A percentile compares a stretch with the other conserved stretches of the same genome.
phyloP scores from a whole-genome alignment of 2,329 filamentous ascomycete species.

The Colletotrichum acutatum region DNA sequence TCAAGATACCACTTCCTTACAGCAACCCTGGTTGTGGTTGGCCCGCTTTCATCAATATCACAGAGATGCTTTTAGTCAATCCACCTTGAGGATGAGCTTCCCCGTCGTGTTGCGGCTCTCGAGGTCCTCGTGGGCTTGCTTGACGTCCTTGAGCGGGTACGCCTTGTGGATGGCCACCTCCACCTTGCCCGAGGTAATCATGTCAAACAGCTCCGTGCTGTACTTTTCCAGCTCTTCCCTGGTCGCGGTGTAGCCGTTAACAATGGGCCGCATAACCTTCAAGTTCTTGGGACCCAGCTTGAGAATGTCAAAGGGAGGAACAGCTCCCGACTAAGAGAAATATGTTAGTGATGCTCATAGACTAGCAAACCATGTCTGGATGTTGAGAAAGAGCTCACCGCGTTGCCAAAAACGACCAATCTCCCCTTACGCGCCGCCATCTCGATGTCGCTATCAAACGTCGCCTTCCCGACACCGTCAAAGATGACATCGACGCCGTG shows the following conservation, averaged over 20 bases:
- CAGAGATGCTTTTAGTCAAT: constrained; percentile 37
- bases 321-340: constrained; percentile 68
- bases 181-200: constrained; percentile 76
- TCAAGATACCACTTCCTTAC: background rate
- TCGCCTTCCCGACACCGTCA: constrained; percentile 86
- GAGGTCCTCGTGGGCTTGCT: constrained; percentile 79
- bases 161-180: constrained; percentile 79
- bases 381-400: constrained; percentile 57
- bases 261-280: constrained; percentile 78
- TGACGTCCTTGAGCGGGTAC: constrained; percentile 80
- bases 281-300: constrained; percentile 79
- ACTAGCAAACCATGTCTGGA: no score
- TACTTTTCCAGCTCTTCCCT: constrained; percentile 79
- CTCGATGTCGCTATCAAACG: constrained; percentile 83
- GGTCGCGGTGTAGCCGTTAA: constrained; percentile 77
- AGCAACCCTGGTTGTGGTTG: no score
- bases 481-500: constrained; percentile 82
- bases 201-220: constrained; percentile 75
- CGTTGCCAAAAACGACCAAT: constrained; percentile 84
- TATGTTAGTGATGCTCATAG: background rate
- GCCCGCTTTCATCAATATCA: background rate
- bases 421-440: constrained; percentile 81
- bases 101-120: constrained; percentile 86
- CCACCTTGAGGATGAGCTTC: constrained; percentile 81
- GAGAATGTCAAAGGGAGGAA: constrained; percentile 71